These are phyloP conservation scores for Vicia faba DNA, from an alignment of 306 rosid genomes.

Conservation along the genomic window DNA sequence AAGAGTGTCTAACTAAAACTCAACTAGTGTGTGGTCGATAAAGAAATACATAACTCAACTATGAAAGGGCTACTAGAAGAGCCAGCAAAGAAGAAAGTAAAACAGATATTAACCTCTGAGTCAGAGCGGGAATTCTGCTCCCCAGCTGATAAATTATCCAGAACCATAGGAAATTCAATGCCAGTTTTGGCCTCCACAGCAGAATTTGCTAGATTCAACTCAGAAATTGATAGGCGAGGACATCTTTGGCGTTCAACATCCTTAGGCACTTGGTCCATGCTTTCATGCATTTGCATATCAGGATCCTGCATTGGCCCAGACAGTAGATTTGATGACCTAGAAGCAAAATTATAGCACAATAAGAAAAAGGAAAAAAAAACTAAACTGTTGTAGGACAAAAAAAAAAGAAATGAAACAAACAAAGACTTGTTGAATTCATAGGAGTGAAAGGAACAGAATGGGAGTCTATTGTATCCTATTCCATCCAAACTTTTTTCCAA, in stretches of 20 bases:
- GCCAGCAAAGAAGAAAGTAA: conserved; percentile 1
- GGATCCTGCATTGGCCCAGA: conserved; percentile 57
- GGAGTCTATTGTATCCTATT: no score
- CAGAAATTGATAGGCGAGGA: conserved; percentile 47
- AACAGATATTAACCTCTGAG: conserved; percentile 66
- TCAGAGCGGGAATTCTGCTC: conserved; percentile 54
- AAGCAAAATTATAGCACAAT: conserved; percentile 21
- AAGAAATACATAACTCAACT: no score
- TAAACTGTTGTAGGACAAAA: no score
- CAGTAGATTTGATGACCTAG: conserved; percentile 73
- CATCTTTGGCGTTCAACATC: conserved; percentile 61
- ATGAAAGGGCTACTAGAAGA: conserved; percentile 19
- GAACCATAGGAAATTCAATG: conserved; percentile 77
- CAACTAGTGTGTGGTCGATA: no score
- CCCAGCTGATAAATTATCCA: conserved; percentile 52
- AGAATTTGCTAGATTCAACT: conserved; percentile 59
- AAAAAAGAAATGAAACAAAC: no score
- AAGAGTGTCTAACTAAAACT: conserved; percentile 23
- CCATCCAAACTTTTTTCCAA: no score
- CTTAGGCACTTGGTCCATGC: conserved; percentile 54
- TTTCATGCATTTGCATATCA: conserved; percentile 49
- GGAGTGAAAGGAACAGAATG: no score
- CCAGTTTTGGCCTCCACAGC: conserved; percentile 88
- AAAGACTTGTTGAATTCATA: no score
- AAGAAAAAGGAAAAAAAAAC: conserved; percentile 18